phyloP scores from a whole-genome alignment of 2,329 filamentous ascomycete genomes.

The Cladophialophora yegresii region DNA sequence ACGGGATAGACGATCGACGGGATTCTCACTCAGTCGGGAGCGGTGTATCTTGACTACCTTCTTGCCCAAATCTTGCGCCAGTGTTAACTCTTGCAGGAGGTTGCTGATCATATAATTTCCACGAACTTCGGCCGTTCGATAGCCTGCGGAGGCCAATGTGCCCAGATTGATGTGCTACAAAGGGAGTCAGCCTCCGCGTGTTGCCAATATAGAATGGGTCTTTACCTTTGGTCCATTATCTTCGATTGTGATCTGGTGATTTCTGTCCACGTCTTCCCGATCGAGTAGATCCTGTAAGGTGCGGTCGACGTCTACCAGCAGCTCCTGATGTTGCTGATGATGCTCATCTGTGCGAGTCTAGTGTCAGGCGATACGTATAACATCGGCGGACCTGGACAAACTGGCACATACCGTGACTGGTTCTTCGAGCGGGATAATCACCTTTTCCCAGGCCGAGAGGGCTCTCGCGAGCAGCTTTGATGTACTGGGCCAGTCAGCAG shows the following conservation, averaged over 20 bases:
- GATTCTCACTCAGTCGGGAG: conserved; percentile 89
- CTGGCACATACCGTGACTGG: conserved; percentile 46
- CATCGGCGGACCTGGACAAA: background rate
- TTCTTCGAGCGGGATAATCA: conserved; percentile 41
- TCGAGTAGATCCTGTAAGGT: conserved; percentile 77
- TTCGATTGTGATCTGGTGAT: conserved; percentile 97
- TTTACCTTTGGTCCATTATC: conserved; percentile 85
- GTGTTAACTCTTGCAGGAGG: conserved; percentile 86
- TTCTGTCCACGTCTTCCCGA: conserved; percentile 89
- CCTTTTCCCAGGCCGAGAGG: conserved; percentile 19
- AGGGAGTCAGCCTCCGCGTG: conserved; percentile 2
- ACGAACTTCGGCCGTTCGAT: conserved; percentile 85
- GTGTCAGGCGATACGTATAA: conserved; percentile 32
- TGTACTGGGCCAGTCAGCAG: conserved; percentile 27
- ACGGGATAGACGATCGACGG: conserved; percentile 81
- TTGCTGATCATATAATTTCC: conserved; percentile 98
- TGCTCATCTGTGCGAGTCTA: conserved; percentile 64
- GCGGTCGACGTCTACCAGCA: conserved; percentile 81
- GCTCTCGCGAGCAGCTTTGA: conserved; percentile 30
- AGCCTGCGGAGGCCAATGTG: conserved; percentile 80
- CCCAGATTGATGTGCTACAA: conserved; percentile 75
- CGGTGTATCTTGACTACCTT: conserved; percentile 91
- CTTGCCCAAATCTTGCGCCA: conserved; percentile 86
- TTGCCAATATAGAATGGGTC: background rate
- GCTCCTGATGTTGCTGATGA: conserved; percentile 69